Evolutionary conservation across 164 flowering plant genomes (phyloP), one percentile per base, ranked within the genome.

Genomic region (Sextonia rubra): DNA sequence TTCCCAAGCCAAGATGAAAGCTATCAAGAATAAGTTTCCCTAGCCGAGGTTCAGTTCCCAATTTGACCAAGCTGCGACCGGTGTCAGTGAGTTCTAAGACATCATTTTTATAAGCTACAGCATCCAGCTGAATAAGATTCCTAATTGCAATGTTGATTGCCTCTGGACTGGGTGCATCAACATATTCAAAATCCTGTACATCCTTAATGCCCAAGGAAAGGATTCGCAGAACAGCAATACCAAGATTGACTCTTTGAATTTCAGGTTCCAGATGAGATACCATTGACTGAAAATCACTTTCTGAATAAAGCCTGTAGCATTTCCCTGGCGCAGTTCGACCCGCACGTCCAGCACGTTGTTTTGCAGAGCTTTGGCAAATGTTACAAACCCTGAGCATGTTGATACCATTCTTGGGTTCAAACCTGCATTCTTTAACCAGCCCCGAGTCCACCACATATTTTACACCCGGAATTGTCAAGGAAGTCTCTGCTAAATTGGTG

Each of bases 401-500:
- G 94, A 92, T 92, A 60, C 99, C 97, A 75, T 86, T 85, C 25
- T 80, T 80, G 63, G 99, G 88, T 56, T 96, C 99, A 78, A 86
- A 96, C 69, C 82, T 83, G 76, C 94, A 83, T 58, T 93, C 97
- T 77, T 96, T 96, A 4, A 82, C 94, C 97, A 88, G 75, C 12
- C 99, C 98, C 61, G 90, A 82, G 78, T 96, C 99, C 62, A 96
- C 82, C 58, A 96, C 99, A 81, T 85, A 96, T 81, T 84, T 91
- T 56, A 96, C 90, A 68, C 93, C 97, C 18, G 98, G 97, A 78
- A 96, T 96, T 18, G 99, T 93, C 76, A 96, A 79, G 3, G 99
- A 96, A 44, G 99, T 96, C 80, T 96, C 99, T 17, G 99, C 99
- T 69, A 96, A 71, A 85, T 96, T 96, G 22, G 99, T 96, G 24